Percentiles rank a stretch among this genome's conserved stretches.
Evolutionary conservation across 768 basidiomycete genomes (phyloP).

Genomic region (Leccinum uliginosum): DNA sequence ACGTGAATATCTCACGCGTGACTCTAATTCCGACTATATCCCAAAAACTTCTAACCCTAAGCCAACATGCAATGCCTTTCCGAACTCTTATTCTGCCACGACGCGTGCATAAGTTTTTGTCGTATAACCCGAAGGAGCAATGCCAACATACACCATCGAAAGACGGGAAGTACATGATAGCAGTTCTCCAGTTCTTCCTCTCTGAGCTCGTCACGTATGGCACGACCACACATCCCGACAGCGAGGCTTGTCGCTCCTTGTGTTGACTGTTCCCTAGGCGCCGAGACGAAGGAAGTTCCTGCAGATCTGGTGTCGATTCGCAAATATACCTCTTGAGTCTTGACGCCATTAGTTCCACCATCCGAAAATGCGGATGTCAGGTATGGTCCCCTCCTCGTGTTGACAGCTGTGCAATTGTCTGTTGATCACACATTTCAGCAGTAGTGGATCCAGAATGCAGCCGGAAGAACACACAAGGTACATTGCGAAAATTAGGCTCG

Average conservation of each 20-base stretch:
- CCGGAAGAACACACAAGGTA: constrained; percentile 78
- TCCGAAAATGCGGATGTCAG: constrained; percentile 62
- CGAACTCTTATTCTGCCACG: constrained; percentile 90
- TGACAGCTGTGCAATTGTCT: constrained; percentile 85
- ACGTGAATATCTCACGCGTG: no score
- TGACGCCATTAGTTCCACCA: constrained; percentile 69
- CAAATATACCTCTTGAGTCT: constrained; percentile 86
- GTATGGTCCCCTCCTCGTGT: constrained; percentile 84
- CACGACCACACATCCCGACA: constrained; percentile 54
- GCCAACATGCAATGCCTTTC: constrained; percentile 93
- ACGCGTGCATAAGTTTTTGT: constrained; percentile 87
- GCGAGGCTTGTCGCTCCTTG: constrained; percentile 84
- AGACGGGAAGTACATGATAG: constrained; percentile 60
- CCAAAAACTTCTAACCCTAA: no score
- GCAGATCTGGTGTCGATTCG: constrained; percentile 81
- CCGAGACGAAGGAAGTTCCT: constrained; percentile 73
- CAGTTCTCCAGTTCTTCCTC: constrained; percentile 76
- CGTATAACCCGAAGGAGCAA: constrained; percentile 61
- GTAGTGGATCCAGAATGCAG: constrained; percentile 45
- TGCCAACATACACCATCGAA: constrained; percentile 58
- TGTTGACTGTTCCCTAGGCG: constrained; percentile 66
- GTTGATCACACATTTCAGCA: constrained; percentile 71
- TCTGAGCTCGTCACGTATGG: constrained; percentile 78
- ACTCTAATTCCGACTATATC: no score
- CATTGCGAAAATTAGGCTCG: constrained; percentile 95